Evolutionary conservation across 495 filamentous ascomycete genomes (phyloP).

Genomic region (Talaromyces adpressus): DNA sequence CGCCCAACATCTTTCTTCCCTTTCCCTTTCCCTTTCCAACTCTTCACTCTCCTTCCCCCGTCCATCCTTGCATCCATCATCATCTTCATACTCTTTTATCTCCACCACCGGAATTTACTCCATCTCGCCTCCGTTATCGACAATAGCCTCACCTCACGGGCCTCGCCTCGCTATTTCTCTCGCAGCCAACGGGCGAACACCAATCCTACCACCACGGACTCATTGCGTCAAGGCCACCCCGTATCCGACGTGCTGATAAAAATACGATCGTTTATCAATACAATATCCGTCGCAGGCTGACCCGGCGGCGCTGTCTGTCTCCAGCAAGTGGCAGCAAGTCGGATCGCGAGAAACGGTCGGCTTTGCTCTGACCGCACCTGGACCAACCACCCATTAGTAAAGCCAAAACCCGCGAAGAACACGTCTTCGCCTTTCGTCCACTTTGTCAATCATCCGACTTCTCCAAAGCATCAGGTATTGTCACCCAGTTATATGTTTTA

Average conservation of each 20-base stretch:
- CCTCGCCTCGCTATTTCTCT: background rate
- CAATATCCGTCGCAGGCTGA: background rate
- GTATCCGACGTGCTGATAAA: background rate
- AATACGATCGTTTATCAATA: background rate
- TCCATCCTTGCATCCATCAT: background rate
- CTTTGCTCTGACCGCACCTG: background rate
- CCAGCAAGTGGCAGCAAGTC: background rate
- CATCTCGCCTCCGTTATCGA: background rate
- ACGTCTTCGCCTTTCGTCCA: background rate
- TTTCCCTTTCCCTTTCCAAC: background rate
- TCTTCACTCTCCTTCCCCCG: background rate
- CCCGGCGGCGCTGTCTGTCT: background rate
- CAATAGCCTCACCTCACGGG: background rate
- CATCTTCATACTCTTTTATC: background rate
- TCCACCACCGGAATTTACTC: background rate
- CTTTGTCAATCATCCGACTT: background rate
- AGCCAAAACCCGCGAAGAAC: background rate
- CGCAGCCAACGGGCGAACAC: background rate
- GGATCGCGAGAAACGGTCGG: constrained; percentile 5
- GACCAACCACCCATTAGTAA: background rate
- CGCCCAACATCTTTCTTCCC: background rate
- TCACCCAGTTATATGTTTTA: background rate
- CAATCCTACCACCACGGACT: background rate
- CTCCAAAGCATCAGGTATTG: background rate
- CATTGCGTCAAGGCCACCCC: background rate